Evolutionary conservation across 1,139 yeast genomes (phyloP).

Genomic region (Yamadazyma dendronema): DNA sequence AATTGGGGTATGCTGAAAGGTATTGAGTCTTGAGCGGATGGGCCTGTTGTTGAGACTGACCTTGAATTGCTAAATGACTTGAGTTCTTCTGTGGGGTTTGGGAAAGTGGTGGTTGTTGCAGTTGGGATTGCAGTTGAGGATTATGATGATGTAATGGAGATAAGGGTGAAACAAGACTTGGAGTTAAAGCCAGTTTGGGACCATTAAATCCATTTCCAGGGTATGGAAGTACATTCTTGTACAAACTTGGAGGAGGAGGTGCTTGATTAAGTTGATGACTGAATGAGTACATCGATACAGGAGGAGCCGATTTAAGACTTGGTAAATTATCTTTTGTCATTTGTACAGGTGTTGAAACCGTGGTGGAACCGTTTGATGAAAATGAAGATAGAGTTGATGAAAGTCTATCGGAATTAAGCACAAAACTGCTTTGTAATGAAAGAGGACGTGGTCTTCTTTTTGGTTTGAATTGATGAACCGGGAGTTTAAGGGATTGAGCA

Average conservation of each 20-base stretch:
- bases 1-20: conserved; percentile 2
- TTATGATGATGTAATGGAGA: conserved; percentile 41
- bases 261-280: conserved; percentile 14
- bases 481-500: conserved; percentile 17
- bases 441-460: conserved; percentile 45
- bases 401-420: conserved; percentile 23
- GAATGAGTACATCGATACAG: conserved; percentile 16
- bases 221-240: conserved; percentile 7
- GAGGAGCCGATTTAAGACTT: conserved; percentile 18
- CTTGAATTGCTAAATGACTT: not conserved
- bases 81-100: not conserved
- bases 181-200: conserved; percentile 20
- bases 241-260: conserved; percentile 10
- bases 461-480: conserved; percentile 34
- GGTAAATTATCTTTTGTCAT: conserved; percentile 1
- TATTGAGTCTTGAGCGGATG: conserved; percentile 2
- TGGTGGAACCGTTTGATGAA: conserved; percentile 16
- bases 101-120: not conserved
- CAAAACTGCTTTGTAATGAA: conserved; percentile 35
- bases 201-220: conserved; percentile 3
- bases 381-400: conserved; percentile 16
- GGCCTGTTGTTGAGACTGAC: too few species aligned
- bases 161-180: conserved; percentile 39
- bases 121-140: not conserved
- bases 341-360: conserved; percentile 11